Conservation (phyloP, 2,329 filamentous ascomycete species). For the Ilyonectria sp. region DNA sequence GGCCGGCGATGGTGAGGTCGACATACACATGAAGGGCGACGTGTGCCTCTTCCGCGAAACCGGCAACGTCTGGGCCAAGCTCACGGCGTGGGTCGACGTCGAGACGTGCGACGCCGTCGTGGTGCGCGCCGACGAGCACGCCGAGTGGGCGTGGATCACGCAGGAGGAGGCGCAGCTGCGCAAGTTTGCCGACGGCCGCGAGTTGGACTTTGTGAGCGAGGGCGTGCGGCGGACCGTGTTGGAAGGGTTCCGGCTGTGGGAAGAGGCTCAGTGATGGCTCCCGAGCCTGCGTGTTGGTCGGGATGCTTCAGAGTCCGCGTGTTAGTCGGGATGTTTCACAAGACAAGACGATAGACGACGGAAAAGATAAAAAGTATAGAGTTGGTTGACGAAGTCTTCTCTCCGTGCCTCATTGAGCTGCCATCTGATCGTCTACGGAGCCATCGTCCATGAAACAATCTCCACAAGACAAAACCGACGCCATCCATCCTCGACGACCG, state of each 20-base stretch:
- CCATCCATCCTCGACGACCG: constrained; percentile 7
- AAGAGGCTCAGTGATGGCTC: constrained; percentile 22
- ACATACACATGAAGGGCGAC: constrained; percentile 41
- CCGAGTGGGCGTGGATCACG: constrained; percentile 56
- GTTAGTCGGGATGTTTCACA: not conserved
- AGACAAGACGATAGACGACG: constrained; percentile 6
- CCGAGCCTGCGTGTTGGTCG: not conserved
- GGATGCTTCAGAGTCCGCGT: constrained; percentile 5
- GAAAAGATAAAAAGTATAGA: not conserved
- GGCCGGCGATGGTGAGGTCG: constrained; percentile 21
- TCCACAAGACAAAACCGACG: constrained; percentile 11
- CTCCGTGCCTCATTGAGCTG: constrained; percentile 36
- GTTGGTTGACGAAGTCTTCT: not conserved
- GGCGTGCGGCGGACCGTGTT: constrained; percentile 51
- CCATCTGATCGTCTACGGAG: constrained; percentile 35
- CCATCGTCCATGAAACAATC: constrained; percentile 13
- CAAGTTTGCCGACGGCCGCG: constrained; percentile 44
- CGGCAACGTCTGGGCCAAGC: constrained; percentile 49
- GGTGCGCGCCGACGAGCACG: constrained; percentile 56
- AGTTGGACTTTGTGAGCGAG: constrained; percentile 52
- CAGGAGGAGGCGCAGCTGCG: constrained; percentile 52
- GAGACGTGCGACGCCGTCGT: constrained; percentile 43
- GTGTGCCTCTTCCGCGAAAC: constrained; percentile 45
- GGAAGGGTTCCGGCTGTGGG: constrained; percentile 52
- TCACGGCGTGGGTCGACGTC: constrained; percentile 50